Conservation (phyloP, 148 eudicot species). For the Rheum nobile region DNA sequence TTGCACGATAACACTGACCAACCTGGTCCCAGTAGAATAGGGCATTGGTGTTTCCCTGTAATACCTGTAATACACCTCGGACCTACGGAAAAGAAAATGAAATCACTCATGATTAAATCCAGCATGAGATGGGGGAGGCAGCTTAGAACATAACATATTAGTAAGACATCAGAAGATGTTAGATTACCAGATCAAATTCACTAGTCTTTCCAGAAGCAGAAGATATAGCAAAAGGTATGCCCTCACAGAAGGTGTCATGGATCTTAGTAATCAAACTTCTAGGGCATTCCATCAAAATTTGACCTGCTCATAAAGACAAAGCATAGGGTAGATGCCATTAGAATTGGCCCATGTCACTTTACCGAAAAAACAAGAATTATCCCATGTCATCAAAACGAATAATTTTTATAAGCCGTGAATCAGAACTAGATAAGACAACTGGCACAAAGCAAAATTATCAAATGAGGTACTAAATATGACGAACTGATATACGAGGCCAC, state of each 20-base stretch:
- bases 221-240: constrained; percentile 49
- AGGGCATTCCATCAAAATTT: constrained; percentile 32
- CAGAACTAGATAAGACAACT: neutral
- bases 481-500: neutral
- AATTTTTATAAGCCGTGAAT: neutral
- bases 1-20: constrained; percentile 37
- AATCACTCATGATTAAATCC: neutral
- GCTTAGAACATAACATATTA: neutral
- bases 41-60: constrained; percentile 71
- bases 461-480: neutral
- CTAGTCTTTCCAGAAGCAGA: constrained; percentile 35
- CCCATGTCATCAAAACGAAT: neutral
- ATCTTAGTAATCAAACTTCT: constrained; percentile 45
- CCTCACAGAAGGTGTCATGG: constrained; percentile 25
- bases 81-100: constrained; percentile 30
- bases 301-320: neutral
- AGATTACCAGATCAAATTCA: constrained; percentile 69
- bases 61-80: constrained; percentile 56
- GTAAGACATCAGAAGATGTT: neutral
- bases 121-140: neutral
- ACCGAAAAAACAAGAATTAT: neutral
- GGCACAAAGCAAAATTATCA: neutral
- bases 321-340: neutral
- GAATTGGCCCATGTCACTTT: neutral
- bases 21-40: constrained; percentile 53